phyloP scores from a whole-genome alignment of 768 basidiomycete genomes.

The Paxillus rubicundulus region DNA sequence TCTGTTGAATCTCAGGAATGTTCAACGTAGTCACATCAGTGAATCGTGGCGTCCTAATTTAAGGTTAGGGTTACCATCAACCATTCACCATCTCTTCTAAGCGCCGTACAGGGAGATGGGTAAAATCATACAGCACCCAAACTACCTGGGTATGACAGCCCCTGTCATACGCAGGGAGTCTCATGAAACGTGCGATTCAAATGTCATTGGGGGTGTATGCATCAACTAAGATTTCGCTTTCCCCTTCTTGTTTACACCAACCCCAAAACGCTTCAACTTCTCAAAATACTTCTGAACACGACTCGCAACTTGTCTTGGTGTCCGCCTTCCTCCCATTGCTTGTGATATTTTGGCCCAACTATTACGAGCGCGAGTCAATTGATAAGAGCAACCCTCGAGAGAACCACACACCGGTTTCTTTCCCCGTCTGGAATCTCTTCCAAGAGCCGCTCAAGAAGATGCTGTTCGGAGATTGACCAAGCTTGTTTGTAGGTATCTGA shows the following conservation, averaged over 20 bases:
- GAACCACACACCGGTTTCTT: conserved; percentile 57
- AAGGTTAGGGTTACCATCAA: conserved; percentile 15
- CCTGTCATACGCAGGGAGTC: conserved; percentile 52
- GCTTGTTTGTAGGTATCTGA: conserved; percentile 78
- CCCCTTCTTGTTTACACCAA: conserved; percentile 38
- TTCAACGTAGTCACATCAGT: conserved; percentile 7
- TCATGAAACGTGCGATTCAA: conserved; percentile 70
- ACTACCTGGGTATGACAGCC: no score
- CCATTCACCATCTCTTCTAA: not conserved
- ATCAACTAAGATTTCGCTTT: conserved; percentile 8
- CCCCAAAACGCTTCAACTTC: conserved; percentile 74
- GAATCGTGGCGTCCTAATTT: conserved; percentile 13
- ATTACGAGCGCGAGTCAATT: conserved; percentile 8
- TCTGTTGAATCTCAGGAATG: not conserved
- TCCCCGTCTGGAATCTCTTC: conserved; percentile 77
- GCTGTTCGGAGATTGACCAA: conserved; percentile 76
- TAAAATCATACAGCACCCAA: not conserved
- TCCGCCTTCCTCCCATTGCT: conserved; percentile 75
- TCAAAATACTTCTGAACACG: conserved; percentile 87
- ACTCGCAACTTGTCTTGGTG: conserved; percentile 84
- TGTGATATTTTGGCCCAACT: conserved; percentile 82
- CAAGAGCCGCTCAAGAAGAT: conserved; percentile 68
- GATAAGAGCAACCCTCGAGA: not conserved
- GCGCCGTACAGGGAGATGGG: not conserved
- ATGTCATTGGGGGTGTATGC: conserved; percentile 73